Evolutionary conservation across 2,329 filamentous ascomycete species (phyloP).

Genomic region (Neofusicoccum umdonicola): DNA sequence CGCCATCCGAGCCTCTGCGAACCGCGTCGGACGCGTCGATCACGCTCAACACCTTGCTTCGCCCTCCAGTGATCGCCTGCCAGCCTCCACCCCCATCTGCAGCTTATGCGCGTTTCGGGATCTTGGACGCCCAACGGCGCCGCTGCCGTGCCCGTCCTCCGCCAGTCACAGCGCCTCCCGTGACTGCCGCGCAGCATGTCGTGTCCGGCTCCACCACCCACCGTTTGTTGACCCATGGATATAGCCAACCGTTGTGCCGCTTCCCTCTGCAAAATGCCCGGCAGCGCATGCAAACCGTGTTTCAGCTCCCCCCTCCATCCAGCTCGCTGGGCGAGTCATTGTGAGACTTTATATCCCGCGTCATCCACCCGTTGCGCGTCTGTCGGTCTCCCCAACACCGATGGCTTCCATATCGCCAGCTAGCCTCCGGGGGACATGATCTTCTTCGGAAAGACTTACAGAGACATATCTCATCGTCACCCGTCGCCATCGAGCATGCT

Average conservation of each 20-base stretch:
- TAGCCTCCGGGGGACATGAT: not conserved
- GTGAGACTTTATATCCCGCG: constrained; percentile 15
- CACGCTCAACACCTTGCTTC: not conserved
- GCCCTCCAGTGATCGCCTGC: not conserved
- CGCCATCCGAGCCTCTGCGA: constrained; percentile 2
- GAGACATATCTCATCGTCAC: not conserved
- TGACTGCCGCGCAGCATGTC: not conserved
- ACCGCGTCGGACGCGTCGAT: constrained; percentile 6
- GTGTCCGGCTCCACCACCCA: constrained; percentile 11
- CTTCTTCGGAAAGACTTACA: not conserved
- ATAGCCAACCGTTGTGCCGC: constrained; percentile 1
- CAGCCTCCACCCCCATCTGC: not conserved
- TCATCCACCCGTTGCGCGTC: not conserved
- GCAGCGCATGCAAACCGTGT: not conserved
- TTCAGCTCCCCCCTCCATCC: not conserved
- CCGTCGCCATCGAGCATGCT: not conserved
- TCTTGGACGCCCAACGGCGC: not conserved
- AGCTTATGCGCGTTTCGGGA: not conserved
- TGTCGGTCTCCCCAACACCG: constrained; percentile 1
- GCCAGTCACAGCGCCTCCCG: not conserved
- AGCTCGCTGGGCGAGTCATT: not conserved
- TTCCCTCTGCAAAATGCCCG: not conserved
- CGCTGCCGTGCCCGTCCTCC: not conserved
- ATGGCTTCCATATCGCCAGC: not conserved
- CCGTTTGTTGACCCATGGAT: not conserved